Conservation (phyloP, 75 land plant species). For the Chamaecyparis obtusa region DNA sequence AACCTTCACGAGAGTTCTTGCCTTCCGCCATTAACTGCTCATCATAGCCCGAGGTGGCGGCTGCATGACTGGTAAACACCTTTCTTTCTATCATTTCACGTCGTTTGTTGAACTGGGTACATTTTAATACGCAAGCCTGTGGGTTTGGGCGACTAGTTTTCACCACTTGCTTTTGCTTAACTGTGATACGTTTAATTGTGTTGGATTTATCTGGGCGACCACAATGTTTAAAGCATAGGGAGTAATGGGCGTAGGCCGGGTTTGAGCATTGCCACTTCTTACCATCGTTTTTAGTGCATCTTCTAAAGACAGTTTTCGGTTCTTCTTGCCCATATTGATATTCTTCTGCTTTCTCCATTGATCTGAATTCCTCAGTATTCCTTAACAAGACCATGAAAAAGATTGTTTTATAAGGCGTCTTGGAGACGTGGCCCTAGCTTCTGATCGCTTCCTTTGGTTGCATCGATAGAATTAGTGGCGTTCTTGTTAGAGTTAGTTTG, state of each 20-base stretch:
- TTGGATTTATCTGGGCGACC: not conserved
- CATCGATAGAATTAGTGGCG: too few relatives aligned
- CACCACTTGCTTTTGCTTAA: too few relatives aligned
- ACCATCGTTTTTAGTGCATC: not conserved
- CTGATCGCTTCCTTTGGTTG: too few relatives aligned
- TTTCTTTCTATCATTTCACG: not conserved
- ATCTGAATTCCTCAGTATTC: too few relatives aligned
- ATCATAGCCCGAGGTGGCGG: not conserved
- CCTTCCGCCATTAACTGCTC: not conserved
- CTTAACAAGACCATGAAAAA: too few relatives aligned
- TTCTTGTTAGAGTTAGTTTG: too few relatives aligned
- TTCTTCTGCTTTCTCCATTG: not conserved
- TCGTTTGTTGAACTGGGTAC: not conserved
- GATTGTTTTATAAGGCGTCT: too few relatives aligned
- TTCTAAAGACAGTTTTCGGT: too few relatives aligned
- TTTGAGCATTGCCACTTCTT: not conserved
- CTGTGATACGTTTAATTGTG: too few relatives aligned
- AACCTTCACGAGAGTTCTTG: not conserved
- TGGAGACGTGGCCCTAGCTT: too few relatives aligned
- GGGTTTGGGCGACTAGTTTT: not conserved
- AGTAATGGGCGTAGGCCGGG: not conserved
- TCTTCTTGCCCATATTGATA: too few relatives aligned
- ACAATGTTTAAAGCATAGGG: not conserved
- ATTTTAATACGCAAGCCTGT: not conserved
- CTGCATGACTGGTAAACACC: not conserved